Conservation (phyloP, 495 filamentous ascomycete species). For the Penicillium canariense region DNA sequence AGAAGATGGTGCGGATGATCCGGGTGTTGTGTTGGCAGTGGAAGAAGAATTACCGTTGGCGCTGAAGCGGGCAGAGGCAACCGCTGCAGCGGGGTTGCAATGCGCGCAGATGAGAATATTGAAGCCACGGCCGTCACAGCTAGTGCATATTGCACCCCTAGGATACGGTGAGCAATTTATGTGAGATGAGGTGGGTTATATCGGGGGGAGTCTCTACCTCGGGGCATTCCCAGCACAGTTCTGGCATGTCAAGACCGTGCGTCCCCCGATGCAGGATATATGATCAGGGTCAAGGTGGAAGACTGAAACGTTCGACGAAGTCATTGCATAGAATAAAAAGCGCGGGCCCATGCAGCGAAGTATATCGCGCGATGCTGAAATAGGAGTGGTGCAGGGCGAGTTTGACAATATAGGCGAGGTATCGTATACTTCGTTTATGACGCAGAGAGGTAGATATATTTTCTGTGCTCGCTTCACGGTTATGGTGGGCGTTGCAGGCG, state of each 20-base stretch:
- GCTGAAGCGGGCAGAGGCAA: conserved; percentile 8
- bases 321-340: conserved; percentile 17
- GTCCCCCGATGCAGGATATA: conserved; percentile 38
- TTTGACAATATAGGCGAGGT: neutral
- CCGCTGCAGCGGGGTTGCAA: conserved; percentile 34
- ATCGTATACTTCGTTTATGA: neutral
- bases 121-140: conserved; percentile 38
- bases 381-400: conserved; percentile 2
- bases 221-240: conserved; percentile 42
- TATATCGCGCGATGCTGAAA: neutral
- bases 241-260: conserved; percentile 38
- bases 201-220: conserved; percentile 23
- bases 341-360: neutral
- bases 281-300: conserved; percentile 35
- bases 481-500: neutral
- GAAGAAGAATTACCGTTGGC: conserved; percentile 6
- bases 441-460: neutral
- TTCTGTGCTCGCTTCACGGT: neutral
- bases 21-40: conserved; percentile 22
- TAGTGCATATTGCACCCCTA: conserved; percentile 35
- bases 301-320: conserved; percentile 14
- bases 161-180: neutral
- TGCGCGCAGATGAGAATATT: conserved; percentile 37
- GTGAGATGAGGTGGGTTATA: neutral
- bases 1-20: conserved; percentile 27